Evolutionary conservation across 1,284 basidiomycete genomes (phyloP).

Genomic region (Puccinia triticina): DNA sequence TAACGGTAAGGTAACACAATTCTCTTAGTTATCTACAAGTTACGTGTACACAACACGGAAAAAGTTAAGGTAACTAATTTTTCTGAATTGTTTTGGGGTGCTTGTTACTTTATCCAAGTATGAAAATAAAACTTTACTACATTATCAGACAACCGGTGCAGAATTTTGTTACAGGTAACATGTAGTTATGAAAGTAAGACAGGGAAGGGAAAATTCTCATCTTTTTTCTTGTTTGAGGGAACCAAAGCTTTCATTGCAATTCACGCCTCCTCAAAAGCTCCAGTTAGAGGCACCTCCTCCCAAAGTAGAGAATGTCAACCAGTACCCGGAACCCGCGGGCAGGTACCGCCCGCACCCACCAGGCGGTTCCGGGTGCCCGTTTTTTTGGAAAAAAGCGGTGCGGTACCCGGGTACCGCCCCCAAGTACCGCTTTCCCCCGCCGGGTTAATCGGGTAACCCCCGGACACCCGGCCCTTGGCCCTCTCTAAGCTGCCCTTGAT

Average conservation of each 20-base stretch:
- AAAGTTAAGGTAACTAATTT: not conserved
- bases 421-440: too few species aligned
- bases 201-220: not conserved
- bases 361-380: too few species aligned
- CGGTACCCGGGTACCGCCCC: too few species aligned
- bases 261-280: not conserved
- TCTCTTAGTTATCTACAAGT: not conserved
- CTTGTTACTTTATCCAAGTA: not conserved
- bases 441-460: too few species aligned
- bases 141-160: not conserved
- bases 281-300: constrained; percentile 7
- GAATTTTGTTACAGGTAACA: too few species aligned
- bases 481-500: too few species aligned
- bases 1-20: not conserved
- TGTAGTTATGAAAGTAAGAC: not conserved
- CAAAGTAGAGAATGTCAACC: too few species aligned
- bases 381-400: too few species aligned
- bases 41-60: constrained; percentile 1
- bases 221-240: not conserved
- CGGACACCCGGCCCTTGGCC: too few species aligned
- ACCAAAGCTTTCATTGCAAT: not conserved
- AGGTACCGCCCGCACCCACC: too few species aligned
- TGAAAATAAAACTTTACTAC: not conserved
- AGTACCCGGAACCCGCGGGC: too few species aligned
- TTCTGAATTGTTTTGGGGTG: not conserved